These are phyloP conservation scores for Starmerella vaccinii DNA, from an alignment of 805 yeast genomes.

Conservation along the genomic window DNA sequence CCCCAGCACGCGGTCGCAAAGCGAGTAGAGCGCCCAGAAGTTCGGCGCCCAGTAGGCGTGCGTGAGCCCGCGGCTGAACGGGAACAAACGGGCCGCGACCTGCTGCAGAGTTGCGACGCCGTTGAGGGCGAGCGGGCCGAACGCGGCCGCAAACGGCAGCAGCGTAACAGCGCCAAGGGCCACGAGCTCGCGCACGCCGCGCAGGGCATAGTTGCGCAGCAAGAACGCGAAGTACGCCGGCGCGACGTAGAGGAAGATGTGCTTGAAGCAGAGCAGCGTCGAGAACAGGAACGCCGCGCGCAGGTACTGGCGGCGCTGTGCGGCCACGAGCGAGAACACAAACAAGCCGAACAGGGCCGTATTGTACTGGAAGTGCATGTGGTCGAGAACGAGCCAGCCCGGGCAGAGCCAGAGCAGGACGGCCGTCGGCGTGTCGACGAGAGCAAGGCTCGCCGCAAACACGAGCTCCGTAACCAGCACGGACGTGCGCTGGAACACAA, in stretches of 20 bases:
- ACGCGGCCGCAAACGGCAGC: slow-evolving; percentile 49
- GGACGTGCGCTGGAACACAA: slow-evolving; percentile 69
- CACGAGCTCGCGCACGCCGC: slow-evolving; percentile 46
- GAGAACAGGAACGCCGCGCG: slow-evolving; percentile 56
- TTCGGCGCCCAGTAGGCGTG: slow-evolving; percentile 99
- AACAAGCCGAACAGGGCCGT: slow-evolving; percentile 85
- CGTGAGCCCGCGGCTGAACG: slow-evolving; percentile 87
- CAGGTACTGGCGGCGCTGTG: slow-evolving; percentile 47
- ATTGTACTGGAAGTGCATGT: slow-evolving; percentile 93
- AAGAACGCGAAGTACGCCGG: slow-evolving; percentile 84
- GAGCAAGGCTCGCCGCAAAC: slow-evolving; percentile 38
- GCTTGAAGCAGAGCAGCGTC: slow-evolving; percentile 79
- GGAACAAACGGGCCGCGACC: slow-evolving; percentile 64
- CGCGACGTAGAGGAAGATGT: slow-evolving; percentile 82
- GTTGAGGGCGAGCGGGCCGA: slow-evolving; percentile 52
- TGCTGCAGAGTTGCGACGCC: slow-evolving; percentile 62
- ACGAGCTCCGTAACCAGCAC: slow-evolving; percentile 71
- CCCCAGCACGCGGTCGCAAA: slow-evolving; percentile 57
- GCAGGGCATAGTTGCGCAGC: slow-evolving; percentile 48
- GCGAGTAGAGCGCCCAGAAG: slow-evolving; percentile 89
- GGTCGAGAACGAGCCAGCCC: slow-evolving; percentile 82
- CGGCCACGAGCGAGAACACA: slow-evolving; percentile 61
- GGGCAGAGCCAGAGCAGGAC: slow-evolving; percentile 79
- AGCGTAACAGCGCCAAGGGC: slow-evolving; percentile 54
- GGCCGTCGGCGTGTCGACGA: slow-evolving; percentile 42